phyloP scores from a whole-genome alignment of 31 red algal genomes.

The Asparagopsis taxiformis region DNA sequence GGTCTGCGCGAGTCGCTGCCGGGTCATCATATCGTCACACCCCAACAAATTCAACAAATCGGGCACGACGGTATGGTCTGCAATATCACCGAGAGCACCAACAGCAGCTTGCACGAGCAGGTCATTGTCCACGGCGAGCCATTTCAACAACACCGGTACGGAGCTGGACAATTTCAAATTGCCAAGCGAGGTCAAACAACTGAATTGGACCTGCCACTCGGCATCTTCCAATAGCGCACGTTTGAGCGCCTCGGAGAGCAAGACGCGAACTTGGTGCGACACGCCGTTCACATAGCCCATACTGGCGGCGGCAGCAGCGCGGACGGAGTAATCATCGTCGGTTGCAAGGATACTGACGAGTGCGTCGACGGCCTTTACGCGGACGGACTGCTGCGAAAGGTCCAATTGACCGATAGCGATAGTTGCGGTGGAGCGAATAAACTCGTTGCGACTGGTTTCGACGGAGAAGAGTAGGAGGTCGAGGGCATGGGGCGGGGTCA shows the following conservation, averaged over 20 bases:
- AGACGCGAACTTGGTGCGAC: not conserved
- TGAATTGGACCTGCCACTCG: conserved; percentile 82
- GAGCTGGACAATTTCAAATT: conserved; percentile 33
- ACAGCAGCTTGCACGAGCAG: conserved; percentile 75
- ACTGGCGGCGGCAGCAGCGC: conserved; percentile 61
- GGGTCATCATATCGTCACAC: conserved; percentile 62
- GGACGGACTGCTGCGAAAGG: conserved; percentile 15
- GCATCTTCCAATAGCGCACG: conserved; percentile 59
- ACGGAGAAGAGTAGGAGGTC: conserved; percentile 39
- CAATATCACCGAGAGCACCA: conserved; percentile 70
- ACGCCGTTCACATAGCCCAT: conserved; percentile 39
- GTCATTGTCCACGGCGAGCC: conserved; percentile 43
- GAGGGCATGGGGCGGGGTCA: conserved; percentile 32
- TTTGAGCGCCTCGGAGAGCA: conserved; percentile 37
- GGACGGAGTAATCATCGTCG: conserved; percentile 58
- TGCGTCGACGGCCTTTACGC: conserved; percentile 10
- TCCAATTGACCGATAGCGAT: conserved; percentile 61
- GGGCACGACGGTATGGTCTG: conserved; percentile 11
- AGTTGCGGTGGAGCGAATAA: conserved; percentile 57
- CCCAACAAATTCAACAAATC: conserved; percentile 45
- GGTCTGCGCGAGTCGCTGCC: conserved; percentile 71
- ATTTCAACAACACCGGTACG: conserved; percentile 19
- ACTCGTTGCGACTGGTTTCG: conserved; percentile 39
- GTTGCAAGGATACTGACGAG: conserved; percentile 33
- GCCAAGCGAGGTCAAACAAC: conserved; percentile 55